Evolutionary conservation across 768 basidiomycete genomes (phyloP).

Genomic region (Calocera viscosa): DNA sequence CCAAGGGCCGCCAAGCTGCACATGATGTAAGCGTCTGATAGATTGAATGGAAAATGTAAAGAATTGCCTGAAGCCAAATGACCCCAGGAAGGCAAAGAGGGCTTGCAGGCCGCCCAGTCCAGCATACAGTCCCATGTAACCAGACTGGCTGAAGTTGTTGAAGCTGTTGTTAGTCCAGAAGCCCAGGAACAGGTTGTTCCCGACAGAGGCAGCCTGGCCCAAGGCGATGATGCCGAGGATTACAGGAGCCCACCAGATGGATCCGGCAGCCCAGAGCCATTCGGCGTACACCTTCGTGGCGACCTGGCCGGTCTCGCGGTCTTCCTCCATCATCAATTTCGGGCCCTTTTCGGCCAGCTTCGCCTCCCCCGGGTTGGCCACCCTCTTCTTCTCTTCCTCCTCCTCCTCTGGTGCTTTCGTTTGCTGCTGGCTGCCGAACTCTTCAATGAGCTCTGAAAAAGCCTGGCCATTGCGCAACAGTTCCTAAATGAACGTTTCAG

Average conservation of each 20-base stretch:
- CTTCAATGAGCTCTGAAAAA: constrained; percentile 43
- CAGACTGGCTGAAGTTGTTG: constrained; percentile 40
- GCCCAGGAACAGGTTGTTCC: constrained; percentile 54
- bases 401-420: constrained; percentile 12
- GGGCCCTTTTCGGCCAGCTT: constrained; percentile 12
- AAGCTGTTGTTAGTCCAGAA: constrained; percentile 57
- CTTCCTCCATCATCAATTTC: constrained; percentile 41
- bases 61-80: constrained; percentile 38
- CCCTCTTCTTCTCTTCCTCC: constrained; percentile 16
- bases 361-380: constrained; percentile 10
- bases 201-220: constrained; percentile 41
- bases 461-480: constrained; percentile 35
- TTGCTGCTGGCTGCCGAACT: constrained; percentile 37
- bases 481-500: constrained; percentile 25
- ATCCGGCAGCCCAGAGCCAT: constrained; percentile 39
- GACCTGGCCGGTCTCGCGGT: constrained; percentile 44
- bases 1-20: constrained; percentile 25
- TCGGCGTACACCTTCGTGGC: constrained; percentile 37
- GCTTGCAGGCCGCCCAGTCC: constrained; percentile 39
- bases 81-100: constrained; percentile 39
- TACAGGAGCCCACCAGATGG: constrained; percentile 35
- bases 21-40: background rate
- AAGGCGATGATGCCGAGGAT: constrained; percentile 36
- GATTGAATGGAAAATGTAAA: too few relatives aligned
- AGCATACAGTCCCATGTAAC: constrained; percentile 54